Evolutionary conservation across 2,329 filamentous ascomycete genomes (phyloP).

Genomic region (Microcera coccophila): DNA sequence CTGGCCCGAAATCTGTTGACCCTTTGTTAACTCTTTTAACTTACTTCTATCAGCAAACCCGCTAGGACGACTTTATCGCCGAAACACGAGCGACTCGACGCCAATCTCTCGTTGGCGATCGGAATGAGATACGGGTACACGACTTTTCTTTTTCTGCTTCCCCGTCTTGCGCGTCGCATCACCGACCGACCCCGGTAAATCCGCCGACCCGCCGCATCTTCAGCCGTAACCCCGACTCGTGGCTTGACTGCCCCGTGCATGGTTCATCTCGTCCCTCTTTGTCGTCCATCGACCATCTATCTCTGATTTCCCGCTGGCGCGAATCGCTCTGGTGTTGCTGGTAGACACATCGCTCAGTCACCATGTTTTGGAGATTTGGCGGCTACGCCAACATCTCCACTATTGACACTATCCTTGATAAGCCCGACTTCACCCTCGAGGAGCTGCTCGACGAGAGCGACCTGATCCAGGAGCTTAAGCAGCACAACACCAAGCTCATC

Average conservation of each 20-base stretch:
- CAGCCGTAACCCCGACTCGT: constrained; percentile 15
- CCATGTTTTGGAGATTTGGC: constrained; percentile 99
- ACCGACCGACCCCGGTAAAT: constrained; percentile 6
- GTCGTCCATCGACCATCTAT: constrained; percentile 9
- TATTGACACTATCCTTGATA: constrained; percentile 95
- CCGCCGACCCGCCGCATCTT: constrained; percentile 15
- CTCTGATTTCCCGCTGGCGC: constrained; percentile 27
- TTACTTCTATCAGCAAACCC: constrained; percentile 1
- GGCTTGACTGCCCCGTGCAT: constrained; percentile 22
- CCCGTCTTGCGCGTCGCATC: constrained; percentile 8
- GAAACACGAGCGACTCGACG: constrained; percentile 8
- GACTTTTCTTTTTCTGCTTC: neutral
- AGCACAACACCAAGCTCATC: constrained; percentile 96
- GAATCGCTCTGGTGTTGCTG: constrained; percentile 32
- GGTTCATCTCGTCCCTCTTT: constrained; percentile 21
- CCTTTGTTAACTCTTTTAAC: constrained; percentile 5
- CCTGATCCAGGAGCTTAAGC: constrained; percentile 94
- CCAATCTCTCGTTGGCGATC: constrained; percentile 8
- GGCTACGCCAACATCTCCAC: constrained; percentile 96
- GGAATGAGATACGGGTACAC: constrained; percentile 11
- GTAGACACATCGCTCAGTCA: constrained; percentile 48
- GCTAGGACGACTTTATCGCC: constrained; percentile 5
- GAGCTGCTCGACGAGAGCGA: constrained; percentile 95
- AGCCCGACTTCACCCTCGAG: constrained; percentile 91
- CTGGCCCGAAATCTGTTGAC: constrained; percentile 1